Evolutionary conservation across 2,329 filamentous ascomycete species (phyloP).

Genomic region (Aureobasidium sp.): DNA sequence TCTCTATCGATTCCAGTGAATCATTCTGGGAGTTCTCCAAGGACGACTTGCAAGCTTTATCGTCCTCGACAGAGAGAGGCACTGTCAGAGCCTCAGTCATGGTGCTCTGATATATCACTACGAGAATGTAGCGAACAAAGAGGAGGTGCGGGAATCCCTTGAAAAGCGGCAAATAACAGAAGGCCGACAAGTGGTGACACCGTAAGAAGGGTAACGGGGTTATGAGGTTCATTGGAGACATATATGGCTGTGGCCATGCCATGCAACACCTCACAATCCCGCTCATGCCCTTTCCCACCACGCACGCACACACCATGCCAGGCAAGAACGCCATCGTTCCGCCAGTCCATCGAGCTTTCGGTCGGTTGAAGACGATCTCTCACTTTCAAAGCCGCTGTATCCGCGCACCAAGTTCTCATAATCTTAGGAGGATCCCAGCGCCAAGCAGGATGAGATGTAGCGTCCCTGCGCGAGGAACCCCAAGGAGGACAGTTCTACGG

Average conservation of each 20-base stretch:
- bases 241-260: slow-evolving; percentile 2
- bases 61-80: slow-evolving; percentile 3
- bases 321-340: slow-evolving; percentile 13
- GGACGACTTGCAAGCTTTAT: slow-evolving; percentile 3
- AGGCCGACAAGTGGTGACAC: slow-evolving; percentile 2
- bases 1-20: slow-evolving; percentile 6
- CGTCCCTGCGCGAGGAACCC: neutral
- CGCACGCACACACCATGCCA: neutral
- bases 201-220: neutral
- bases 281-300: neutral
- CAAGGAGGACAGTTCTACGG: neutral
- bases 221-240: neutral
- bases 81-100: slow-evolving; percentile 9
- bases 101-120: neutral
- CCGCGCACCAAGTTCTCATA: neutral
- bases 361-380: neutral
- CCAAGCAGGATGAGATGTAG: neutral
- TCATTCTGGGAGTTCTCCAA: neutral
- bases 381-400: neutral
- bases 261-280: slow-evolving; percentile 1
- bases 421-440: neutral
- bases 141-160: neutral
- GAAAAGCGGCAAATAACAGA: neutral
- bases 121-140: neutral
- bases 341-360: neutral